Percentiles rank a stretch among this genome's conserved stretches.
These are phyloP conservation scores for Rosa lucieae DNA, from an alignment of 306 rosid species.

Conservation along the genomic window DNA sequence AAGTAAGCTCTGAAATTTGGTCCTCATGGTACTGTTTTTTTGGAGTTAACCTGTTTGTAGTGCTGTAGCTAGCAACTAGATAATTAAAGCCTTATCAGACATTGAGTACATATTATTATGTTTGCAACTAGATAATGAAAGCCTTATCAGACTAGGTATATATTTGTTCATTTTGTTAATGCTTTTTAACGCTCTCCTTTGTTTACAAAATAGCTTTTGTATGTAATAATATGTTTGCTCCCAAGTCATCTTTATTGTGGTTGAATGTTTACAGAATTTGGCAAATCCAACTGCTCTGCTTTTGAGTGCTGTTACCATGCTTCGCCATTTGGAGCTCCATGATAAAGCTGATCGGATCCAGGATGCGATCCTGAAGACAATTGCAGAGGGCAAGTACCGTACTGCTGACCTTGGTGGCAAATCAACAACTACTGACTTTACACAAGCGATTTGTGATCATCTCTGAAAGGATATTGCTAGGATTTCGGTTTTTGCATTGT, in stretches of 20 bases:
- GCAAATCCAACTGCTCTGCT: constrained; percentile 97
- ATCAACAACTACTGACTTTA: constrained; percentile 75
- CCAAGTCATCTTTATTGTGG: constrained; percentile 23
- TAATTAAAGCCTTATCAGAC: background rate
- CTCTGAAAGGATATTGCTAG: constrained; percentile 43
- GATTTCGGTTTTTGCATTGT: constrained; percentile 29
- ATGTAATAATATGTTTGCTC: background rate
- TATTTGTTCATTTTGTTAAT: background rate
- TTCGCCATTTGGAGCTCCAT: constrained; percentile 77
- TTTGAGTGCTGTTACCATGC: constrained; percentile 81
- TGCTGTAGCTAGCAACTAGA: background rate
- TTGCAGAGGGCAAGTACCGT: constrained; percentile 86
- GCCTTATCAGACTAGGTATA: background rate
- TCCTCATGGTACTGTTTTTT: background rate
- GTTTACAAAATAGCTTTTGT: background rate
- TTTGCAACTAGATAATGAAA: background rate
- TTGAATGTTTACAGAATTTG: constrained; percentile 61
- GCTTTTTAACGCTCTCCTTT: background rate
- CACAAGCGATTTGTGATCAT: constrained; percentile 75
- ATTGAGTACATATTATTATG: background rate
- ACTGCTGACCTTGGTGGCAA: constrained; percentile 95
- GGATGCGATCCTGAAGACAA: constrained; percentile 75
- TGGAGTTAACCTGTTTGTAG: background rate
- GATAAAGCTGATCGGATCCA: constrained; percentile 83
- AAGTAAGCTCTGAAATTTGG: background rate